These are phyloP conservation scores for Tylopilus plumbeoviolaceoides DNA, from an alignment of 768 basidiomycete species.

Conservation along the genomic window DNA sequence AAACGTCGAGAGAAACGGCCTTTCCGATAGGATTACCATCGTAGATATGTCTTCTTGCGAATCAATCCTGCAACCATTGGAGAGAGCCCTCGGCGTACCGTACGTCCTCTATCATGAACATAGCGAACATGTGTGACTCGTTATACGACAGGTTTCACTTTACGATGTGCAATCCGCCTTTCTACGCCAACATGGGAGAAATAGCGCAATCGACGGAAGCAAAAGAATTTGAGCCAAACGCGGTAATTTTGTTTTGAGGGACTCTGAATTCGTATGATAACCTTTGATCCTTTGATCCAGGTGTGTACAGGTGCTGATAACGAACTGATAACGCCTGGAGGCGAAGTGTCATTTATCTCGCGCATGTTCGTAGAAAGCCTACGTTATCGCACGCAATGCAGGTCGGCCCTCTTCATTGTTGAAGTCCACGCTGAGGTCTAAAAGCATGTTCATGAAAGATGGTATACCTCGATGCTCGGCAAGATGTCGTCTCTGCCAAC, in stretches of 20 bases:
- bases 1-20: conserved; percentile 57
- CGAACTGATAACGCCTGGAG: conserved; percentile 89
- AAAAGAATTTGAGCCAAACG: conserved; percentile 66
- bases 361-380: conserved; percentile 77
- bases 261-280: not conserved
- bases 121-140: not conserved
- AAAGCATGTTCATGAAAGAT: conserved; percentile 35
- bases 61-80: conserved; percentile 40
- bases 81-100: conserved; percentile 3
- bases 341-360: conserved; percentile 75
- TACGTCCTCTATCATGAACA: not conserved
- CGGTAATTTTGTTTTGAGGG: conserved; percentile 44
- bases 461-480: conserved; percentile 94
- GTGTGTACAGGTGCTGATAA: conserved; percentile 81
- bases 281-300: conserved; percentile 25
- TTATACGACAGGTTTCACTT: conserved; percentile 54
- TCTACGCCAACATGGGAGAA: conserved; percentile 77
- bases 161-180: conserved; percentile 96
- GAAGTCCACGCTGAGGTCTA: not conserved
- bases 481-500: conserved; percentile 70
- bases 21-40: conserved; percentile 50
- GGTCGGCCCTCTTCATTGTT: conserved; percentile 35
- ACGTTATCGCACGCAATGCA: conserved; percentile 45
- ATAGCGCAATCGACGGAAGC: conserved; percentile 50
- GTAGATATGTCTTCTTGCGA: conserved; percentile 34